These are phyloP conservation scores for Penstemon davidsonii DNA, from an alignment of 257 asterid species.

Conservation along the genomic window DNA sequence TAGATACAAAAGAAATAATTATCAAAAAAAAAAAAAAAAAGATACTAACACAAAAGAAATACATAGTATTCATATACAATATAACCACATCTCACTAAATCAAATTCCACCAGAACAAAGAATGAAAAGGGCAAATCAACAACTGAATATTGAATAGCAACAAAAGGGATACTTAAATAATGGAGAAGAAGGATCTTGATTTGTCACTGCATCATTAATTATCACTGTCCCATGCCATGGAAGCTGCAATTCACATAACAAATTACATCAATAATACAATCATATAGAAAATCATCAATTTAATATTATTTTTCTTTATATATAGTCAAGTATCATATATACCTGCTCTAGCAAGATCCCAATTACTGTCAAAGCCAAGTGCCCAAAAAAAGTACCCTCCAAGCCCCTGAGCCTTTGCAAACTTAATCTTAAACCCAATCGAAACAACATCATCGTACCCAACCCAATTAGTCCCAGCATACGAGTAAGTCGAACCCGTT, in stretches of 20 bases:
- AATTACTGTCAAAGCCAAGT: constrained; percentile 56
- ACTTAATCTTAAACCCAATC: constrained; percentile 39
- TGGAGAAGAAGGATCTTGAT: too few species aligned
- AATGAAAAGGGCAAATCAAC: background rate
- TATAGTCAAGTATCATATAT: background rate
- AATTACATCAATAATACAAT: constrained; percentile 1
- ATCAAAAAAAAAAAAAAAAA: too few species aligned
- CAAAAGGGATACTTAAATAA: background rate
- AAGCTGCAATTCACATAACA: constrained; percentile 45
- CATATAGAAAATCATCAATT: background rate
- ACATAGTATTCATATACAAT: background rate
- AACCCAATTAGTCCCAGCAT: constrained; percentile 52
- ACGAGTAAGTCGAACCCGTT: constrained; percentile 62
- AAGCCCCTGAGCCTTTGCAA: constrained; percentile 53
- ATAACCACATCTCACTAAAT: background rate
- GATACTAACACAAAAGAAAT: background rate
- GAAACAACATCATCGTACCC: constrained; percentile 59
- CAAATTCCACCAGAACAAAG: background rate
- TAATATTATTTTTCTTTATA: background rate
- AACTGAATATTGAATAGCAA: background rate
- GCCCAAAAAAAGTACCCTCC: constrained; percentile 82
- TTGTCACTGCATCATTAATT: constrained; percentile 28
- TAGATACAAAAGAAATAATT: too few species aligned
- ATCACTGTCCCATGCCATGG: constrained; percentile 52
- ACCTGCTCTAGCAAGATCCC: constrained; percentile 69